Conservation (phyloP, 192 early-diverging fungal species). For the Coemansia aciculifera region DNA sequence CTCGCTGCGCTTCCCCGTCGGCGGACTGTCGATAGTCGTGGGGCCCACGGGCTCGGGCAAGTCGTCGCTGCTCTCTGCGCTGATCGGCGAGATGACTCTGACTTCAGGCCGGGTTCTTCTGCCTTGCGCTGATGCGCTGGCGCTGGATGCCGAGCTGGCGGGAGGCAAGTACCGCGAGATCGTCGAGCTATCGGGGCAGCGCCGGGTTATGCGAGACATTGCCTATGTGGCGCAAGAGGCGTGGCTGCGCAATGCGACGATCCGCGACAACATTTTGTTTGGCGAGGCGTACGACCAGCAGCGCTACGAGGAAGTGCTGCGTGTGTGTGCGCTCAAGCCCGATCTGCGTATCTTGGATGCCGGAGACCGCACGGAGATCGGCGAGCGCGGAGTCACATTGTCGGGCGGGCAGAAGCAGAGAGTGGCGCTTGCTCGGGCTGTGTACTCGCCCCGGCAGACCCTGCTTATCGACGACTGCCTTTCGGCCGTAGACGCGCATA, state of each 20-base stretch:
- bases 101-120: constrained; percentile 34
- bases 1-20: constrained; percentile 65
- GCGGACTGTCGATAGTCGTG: constrained; percentile 71
- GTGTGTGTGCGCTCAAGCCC: constrained; percentile 78
- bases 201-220: constrained; percentile 57
- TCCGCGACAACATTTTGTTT: constrained; percentile 88
- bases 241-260: constrained; percentile 73
- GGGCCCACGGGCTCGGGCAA: constrained; percentile 95
- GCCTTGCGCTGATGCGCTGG: constrained; percentile 27
- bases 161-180: constrained; percentile 20
- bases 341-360: constrained; percentile 83
- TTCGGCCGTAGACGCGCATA: constrained; percentile 94
- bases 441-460: constrained; percentile 68
- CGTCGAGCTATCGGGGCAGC: constrained; percentile 35
- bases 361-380: constrained; percentile 92
- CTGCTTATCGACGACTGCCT: constrained; percentile 87
- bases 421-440: constrained; percentile 81
- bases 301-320: constrained; percentile 78
- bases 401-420: constrained; percentile 89
- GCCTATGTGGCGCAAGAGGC: constrained; percentile 88
- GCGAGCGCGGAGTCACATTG: constrained; percentile 84
- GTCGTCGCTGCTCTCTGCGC: constrained; percentile 73
- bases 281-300: constrained; percentile 68
- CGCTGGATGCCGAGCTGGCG: constrained; percentile 6
- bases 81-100: constrained; percentile 79